Evolutionary conservation across 2,329 filamentous ascomycete genomes (phyloP), one percentile per base, ranked within the genome.

Genomic region (Chalaropsis ovoidea): DNA sequence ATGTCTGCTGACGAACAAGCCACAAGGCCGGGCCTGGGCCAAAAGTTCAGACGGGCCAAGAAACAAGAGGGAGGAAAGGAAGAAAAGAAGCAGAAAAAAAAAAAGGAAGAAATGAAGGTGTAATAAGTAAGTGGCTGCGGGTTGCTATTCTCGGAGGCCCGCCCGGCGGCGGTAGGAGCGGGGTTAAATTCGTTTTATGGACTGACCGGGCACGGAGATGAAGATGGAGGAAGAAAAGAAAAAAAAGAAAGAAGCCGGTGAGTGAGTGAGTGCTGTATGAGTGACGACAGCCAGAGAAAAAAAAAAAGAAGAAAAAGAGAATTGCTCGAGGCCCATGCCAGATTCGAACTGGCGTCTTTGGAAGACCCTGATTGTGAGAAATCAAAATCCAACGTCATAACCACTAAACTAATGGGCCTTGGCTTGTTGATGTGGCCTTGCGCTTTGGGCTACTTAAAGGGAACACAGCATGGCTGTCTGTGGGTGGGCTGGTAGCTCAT

Each of bases 341-440:
- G 65, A 66, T 49, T 66, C 65, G 65, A 66, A 66, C 65, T 63
- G 58, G 65, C 61, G 65, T 66, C 65, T 66, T 66, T 63, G 65
- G 65, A 66, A 66, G 65, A 66, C 65, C 49, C 17, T 60, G 60
- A 62, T 63, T 41, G 60, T 43, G 35, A 24, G 65, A 24, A 66
- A 66, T 66, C 65, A 66, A 66, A 66, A 66, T 66, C 65, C 65
- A 66, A 66, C 65, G 65, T 66, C 65, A 66, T 66, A 66, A 66
- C 65, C 65, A 66, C 65, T 66, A 66, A 66, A 66, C 65, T 66
- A 66, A 66, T 66, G 60, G 65, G 56, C 65, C 65, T 39, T 39
- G 13, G 35, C 41, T 42, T 42, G 35, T 22, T 45, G 41, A 13
- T 41, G 4, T 3, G 17, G 10, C 19, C 1, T 52, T 0, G 2